These are phyloP conservation scores for Volvariella surrecta DNA, from an alignment of 1,284 basidiomycete genomes.

Conservation along the genomic window DNA sequence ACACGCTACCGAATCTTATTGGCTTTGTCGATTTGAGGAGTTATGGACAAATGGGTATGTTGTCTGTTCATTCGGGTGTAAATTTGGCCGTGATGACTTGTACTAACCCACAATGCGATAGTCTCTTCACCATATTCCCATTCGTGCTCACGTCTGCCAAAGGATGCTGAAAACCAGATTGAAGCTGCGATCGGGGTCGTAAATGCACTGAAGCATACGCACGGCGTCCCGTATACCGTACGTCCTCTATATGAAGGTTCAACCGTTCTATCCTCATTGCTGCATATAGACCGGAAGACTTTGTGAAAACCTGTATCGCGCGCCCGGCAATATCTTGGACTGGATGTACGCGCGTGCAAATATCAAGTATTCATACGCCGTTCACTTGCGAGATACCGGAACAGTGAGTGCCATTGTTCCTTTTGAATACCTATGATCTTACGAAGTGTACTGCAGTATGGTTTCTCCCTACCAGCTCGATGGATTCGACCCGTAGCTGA, in stretches of 20 bases:
- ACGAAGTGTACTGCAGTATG: constrained; percentile 41
- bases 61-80: neutral
- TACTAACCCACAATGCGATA: constrained; percentile 14
- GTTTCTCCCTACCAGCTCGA: constrained; percentile 65
- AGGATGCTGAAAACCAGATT: constrained; percentile 76
- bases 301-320: constrained; percentile 60
- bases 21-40: constrained; percentile 73
- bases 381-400: constrained; percentile 77
- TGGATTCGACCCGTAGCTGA: constrained; percentile 76
- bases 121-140: constrained; percentile 72
- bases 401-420: constrained; percentile 40
- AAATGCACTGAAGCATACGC: constrained; percentile 47
- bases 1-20: constrained; percentile 40
- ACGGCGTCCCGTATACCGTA: constrained; percentile 48
- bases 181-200: constrained; percentile 72
- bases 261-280: neutral
- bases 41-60: constrained; percentile 79
- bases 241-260: no score
- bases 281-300: constrained; percentile 47
- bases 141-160: constrained; percentile 57
- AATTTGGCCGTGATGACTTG: neutral
- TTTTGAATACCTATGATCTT: neutral
- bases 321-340: constrained; percentile 70
- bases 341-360: constrained; percentile 62
- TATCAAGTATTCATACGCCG: constrained; percentile 71